phyloP scores from a whole-genome alignment of 2,329 filamentous ascomycete genomes.

The Pseudocercospora macadamiae region DNA sequence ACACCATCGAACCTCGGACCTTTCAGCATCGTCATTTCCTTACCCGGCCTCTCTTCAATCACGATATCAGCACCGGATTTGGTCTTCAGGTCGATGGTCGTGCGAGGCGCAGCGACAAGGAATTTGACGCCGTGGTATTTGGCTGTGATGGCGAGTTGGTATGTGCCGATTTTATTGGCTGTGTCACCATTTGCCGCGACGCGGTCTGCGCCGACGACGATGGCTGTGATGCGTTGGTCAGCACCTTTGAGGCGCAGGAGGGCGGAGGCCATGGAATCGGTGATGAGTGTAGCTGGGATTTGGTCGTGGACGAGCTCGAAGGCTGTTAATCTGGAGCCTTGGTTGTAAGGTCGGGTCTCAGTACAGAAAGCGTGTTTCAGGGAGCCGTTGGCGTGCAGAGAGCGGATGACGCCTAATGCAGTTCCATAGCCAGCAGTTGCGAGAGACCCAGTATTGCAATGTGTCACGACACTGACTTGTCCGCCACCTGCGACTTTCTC shows the following conservation, averaged over 20 bases:
- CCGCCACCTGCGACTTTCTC: conserved; percentile 58
- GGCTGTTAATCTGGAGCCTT: conserved; percentile 90
- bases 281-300: conserved; percentile 89
- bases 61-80: conserved; percentile 76
- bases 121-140: conserved; percentile 89
- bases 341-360: conserved; percentile 96
- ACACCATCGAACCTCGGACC: conserved; percentile 69
- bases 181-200: conserved; percentile 97
- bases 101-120: conserved; percentile 90
- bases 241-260: conserved; percentile 68
- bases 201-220: conserved; percentile 92
- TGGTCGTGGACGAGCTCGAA: conserved; percentile 95
- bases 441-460: conserved; percentile 97
- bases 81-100: conserved; percentile 86
- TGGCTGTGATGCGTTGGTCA: conserved; percentile 72
- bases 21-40: conserved; percentile 82
- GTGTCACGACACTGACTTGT: conserved; percentile 82
- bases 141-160: conserved; percentile 87
- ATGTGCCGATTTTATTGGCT: conserved; percentile 98
- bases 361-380: conserved; percentile 91
- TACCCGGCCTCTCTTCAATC: conserved; percentile 82
- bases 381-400: conserved; percentile 66
- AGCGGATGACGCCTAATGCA: conserved; percentile 89
- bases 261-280: conserved; percentile 94
- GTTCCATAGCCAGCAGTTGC: conserved; percentile 98